Evolutionary conservation across 2,329 filamentous ascomycete genomes (phyloP), one percentile per base, ranked within the genome.

Genomic region (Verticillium longisporum): DNA sequence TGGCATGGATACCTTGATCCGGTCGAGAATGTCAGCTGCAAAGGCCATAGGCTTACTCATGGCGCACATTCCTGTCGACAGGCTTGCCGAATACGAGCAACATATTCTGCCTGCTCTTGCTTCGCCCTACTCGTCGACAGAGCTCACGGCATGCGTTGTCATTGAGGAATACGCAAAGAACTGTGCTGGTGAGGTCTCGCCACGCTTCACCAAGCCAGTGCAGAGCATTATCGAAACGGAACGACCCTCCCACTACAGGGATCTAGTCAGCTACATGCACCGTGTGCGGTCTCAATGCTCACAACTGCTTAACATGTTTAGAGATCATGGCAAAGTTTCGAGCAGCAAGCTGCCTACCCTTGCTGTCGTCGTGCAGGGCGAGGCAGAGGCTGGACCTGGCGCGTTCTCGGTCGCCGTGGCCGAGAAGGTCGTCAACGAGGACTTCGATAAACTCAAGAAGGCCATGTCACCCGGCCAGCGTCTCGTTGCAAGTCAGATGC

Each of bases 341-440:
- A 83, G 86, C 57, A 81, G 83, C 64, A 90, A 88, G 70, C 78
- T 98, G 50, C 94, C 96, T 1, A 83, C 83, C 5, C 83, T 98
- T 56, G 92, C 95, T 26, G 91, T 96, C 2, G 87, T 99, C 18
- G 94, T 97, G 9, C 95, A 99, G 75, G 95, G 95, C 34, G 94
- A 98, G 70, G 82, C 90, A 5, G 90, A 96, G 70, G 94, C 95
- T 38, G 94, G 95, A 0, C 93, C 94, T 10, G 94, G 88, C 68
- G 94, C 95, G 6, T 99, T 99, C 73, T 96, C 92, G 1, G 83
- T 98, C 58, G 77, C 83, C 1, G 92, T 94, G 66, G 95, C 93
- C 1, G 92, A 98, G 67, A 95, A 92, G 74, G 91, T 96, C 59
- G 83, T 97, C 56, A 86, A 81, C 1, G 86, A 91, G 9, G 94